Base-by-base conservation (phyloP, 495 filamentous ascomycete species). In the Aspergillus indologenus region DNA sequence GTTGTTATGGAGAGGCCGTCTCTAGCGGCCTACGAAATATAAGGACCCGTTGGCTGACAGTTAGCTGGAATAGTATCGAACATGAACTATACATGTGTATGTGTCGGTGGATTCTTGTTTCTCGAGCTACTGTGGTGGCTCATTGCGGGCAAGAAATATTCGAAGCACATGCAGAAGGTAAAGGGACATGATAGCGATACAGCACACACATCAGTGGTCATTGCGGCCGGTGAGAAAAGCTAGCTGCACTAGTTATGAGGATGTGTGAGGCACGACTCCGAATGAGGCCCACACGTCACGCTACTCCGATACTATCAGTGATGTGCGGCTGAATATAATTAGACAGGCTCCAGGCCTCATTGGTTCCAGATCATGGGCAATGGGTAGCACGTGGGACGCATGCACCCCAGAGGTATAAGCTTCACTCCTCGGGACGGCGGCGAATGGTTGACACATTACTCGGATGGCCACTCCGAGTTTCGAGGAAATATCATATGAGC, bases 41-140 rank as follows among this genome's bases (percentile, higher is more conserved):
- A 47, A 22, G 12, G 6, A 19, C 1, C 23, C 22, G n/a, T 20
- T 50, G 5, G 40, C 3, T 17, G 20, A 42, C 45, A 31, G 11
- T 24, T 23, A n/a, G 21, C 9, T 54, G 31, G 2, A 22, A 69
- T 70, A 45, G 78, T 69, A 7, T 71, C 75, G 9, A 81, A 79
- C n/a, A 89, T 90, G 87, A 90, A 90, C 55, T 90, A 88, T 62
- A 87, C 85, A 1, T 82, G 78, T 50, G 82, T 86, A 0, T 85
- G 89, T 46, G 78, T 86, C 9, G 85, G 77, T 0, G 85, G 87
- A 0, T 71, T 85, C 40, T 60, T 84, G 1, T 54, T 79, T 0
- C 66, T 81, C 24, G 73, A 77, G 50, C 59, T 71, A n/a, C 42
- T 45, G 3, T 76, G 75, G 68, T 78, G 75, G 75, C 14, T 77